Percentiles rank a stretch among this genome's conserved stretches.
Conservation (phyloP, 352 stramenopile species). For the Pythium guiyangense region DNA sequence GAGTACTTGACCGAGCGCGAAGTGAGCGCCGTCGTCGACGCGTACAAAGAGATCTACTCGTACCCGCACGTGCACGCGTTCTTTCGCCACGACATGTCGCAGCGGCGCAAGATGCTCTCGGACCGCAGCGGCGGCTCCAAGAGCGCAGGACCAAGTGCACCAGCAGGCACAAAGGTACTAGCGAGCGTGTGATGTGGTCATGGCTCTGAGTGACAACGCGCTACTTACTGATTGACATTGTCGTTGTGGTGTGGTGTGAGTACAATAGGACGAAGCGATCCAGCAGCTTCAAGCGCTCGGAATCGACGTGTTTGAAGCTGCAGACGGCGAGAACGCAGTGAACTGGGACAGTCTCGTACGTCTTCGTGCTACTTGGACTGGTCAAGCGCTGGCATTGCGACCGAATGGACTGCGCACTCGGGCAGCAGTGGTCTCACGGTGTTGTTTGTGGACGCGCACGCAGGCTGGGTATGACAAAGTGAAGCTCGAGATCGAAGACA, state of each 20-base stretch:
- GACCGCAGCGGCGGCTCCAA: conserved; percentile 15
- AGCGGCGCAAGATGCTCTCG: conserved; percentile 54
- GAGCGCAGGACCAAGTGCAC: background rate
- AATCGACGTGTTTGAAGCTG: conserved; percentile 78
- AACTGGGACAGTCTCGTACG: conserved; percentile 82
- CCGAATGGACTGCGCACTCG: no score
- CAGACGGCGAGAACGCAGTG: conserved; percentile 45
- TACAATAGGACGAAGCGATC: conserved; percentile 73
- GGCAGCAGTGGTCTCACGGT: no score
- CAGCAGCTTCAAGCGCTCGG: conserved; percentile 74
- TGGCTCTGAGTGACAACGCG: no score
- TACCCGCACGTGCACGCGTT: conserved; percentile 73
- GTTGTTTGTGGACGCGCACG: no score
- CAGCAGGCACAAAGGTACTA: conserved; percentile 40
- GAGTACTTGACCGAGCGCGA: conserved; percentile 65
- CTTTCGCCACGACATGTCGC: conserved; percentile 60
- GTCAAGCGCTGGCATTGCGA: no score
- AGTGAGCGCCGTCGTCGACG: conserved; percentile 69
- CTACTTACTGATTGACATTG: no score
- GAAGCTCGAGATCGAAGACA: conserved; percentile 91
- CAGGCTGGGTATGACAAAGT: conserved; percentile 88
- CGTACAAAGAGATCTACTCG: conserved; percentile 85
- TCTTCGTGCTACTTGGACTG: background rate
- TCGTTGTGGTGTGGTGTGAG: conserved; percentile 2
- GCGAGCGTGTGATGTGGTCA: background rate